Percentiles rank a stretch among this genome's conserved stretches.
Conservation (phyloP, 495 filamentous ascomycete genomes). For the Xylaria cubensis region DNA sequence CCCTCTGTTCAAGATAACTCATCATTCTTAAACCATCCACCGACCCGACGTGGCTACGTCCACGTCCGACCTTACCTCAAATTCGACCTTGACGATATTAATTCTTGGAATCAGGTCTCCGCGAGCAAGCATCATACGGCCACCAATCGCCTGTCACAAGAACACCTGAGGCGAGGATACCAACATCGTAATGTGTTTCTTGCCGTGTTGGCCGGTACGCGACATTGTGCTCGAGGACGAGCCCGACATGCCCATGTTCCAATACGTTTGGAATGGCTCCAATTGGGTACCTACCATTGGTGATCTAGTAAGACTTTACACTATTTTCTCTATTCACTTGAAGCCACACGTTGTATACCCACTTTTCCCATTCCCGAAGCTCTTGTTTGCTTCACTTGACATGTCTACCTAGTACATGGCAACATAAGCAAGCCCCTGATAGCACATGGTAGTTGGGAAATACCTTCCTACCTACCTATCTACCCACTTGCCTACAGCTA, state of each 20-base stretch:
- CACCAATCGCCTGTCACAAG: not conserved
- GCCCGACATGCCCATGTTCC: constrained; percentile 28
- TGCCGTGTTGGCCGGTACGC: constrained; percentile 52
- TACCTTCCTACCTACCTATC: not conserved
- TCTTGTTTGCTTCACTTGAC: constrained; percentile 7
- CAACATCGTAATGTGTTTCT: constrained; percentile 34
- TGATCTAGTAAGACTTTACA: constrained; percentile 28
- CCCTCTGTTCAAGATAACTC: not conserved
- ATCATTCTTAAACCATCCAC: not conserved
- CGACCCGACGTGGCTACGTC: not conserved
- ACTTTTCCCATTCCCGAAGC: not conserved
- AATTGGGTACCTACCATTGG: constrained; percentile 36
- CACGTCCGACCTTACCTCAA: not conserved
- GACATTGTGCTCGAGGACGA: constrained; percentile 49
- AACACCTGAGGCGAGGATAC: not conserved
- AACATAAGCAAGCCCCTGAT: not conserved
- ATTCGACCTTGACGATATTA: not conserved
- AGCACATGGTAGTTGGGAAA: not conserved
- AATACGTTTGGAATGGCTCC: constrained; percentile 45
- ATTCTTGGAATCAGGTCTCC: not conserved
- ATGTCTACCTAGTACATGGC: not conserved
- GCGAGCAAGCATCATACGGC: no score
- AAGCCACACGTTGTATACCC: not conserved
- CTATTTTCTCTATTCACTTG: constrained; percentile 6
- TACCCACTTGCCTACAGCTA: no score